Base-by-base conservation (phyloP, 352 stramenopile genomes). In the Pythium phragmitis region DNA sequence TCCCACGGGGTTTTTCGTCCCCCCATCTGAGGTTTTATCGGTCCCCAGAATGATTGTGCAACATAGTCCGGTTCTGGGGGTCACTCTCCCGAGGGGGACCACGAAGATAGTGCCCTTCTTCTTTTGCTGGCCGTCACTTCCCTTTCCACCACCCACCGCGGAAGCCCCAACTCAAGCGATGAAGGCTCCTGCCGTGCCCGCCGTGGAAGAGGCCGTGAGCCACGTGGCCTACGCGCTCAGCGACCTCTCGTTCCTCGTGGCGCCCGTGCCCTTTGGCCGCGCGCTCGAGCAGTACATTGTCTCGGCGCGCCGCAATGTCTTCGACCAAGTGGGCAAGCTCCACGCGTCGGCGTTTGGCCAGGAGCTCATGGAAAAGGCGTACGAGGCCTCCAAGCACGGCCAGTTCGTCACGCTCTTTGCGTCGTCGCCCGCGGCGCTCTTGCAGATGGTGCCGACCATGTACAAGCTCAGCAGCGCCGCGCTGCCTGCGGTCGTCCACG, bases 381-480 rank as follows among this genome's bases (percentile, higher is more conserved):
- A 89, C 60, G 78, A 78, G 14, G 79, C 80, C 33, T 77, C 79
- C 33, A 76, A 77, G 65, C 69, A 70, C 46, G 92, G 91, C 2
- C 85, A 93, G 69, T 90, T 97, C 65, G 89, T 93, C 57, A 96
- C 92, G 49, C 86, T 96, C 14, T 97, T 96, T 65, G 92, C 91
- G 41, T 86, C 88, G 4, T 96, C 87, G 65, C 89, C 93, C 56
- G 60, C 76, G 17, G 76, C 87, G 64, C 75, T 98, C 65, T 71
- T 97, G 67, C 78, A 96, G 33, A 98, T 96, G 77, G 92, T 98
- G 60, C 92, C 92, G n/a, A 96, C 91, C 67, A 88, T 98, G 75
- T 98, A 97, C 80, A 97, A 98, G 70, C 94, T 98, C 69, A 92
- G 90, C 67, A 85, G 82, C 43, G 86, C 96, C 63, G 77, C 82